A percentile compares a stretch with the other conserved stretches of the same genome.
phyloP scores from a whole-genome alignment of 108 stramenopile genomes.

The Cyclotella choctawhatcheeana region DNA sequence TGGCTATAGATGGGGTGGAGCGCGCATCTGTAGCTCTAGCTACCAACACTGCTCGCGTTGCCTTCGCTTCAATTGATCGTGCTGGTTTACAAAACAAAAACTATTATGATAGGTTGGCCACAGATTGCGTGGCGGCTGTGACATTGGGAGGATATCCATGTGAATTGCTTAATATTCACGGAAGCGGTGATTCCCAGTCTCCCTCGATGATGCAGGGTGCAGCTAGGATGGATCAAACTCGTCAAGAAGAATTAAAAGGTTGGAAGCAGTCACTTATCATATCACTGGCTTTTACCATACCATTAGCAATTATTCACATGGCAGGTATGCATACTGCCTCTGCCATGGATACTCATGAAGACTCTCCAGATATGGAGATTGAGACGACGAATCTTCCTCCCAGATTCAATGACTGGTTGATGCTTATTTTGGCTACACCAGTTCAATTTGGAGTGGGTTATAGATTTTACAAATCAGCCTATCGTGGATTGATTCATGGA shows the following conservation, averaged over 20 bases:
- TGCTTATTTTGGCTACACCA: conserved; percentile 69
- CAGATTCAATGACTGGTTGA: conserved; percentile 38
- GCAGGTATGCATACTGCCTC: conserved; percentile 29
- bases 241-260: conserved; percentile 49
- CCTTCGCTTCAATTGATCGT: conserved; percentile 9
- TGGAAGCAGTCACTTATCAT: conserved; percentile 54
- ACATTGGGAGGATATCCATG: conserved; percentile 62
- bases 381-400: conserved; percentile 8
- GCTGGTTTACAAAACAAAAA: neutral
- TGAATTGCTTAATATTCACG: conserved; percentile 39
- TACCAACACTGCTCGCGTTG: conserved; percentile 52
- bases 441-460: conserved; percentile 91
- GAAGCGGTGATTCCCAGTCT: neutral
- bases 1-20: conserved; percentile 32
- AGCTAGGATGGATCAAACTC: conserved; percentile 54
- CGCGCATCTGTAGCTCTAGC: conserved; percentile 57
- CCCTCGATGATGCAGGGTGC: conserved; percentile 57
- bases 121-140: conserved; percentile 51
- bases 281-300: conserved; percentile 57
- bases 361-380: neutral
- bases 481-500: conserved; percentile 67
- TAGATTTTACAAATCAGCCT: conserved; percentile 85
- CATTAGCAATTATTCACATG: conserved; percentile 57
- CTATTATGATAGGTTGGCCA: conserved; percentile 37
- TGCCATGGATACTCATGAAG: conserved; percentile 6